A percentile compares a stretch with the other conserved stretches of the same genome.
phyloP scores from a whole-genome alignment of 2,329 filamentous ascomycete genomes.

The Blastomyces gilchristii region DNA sequence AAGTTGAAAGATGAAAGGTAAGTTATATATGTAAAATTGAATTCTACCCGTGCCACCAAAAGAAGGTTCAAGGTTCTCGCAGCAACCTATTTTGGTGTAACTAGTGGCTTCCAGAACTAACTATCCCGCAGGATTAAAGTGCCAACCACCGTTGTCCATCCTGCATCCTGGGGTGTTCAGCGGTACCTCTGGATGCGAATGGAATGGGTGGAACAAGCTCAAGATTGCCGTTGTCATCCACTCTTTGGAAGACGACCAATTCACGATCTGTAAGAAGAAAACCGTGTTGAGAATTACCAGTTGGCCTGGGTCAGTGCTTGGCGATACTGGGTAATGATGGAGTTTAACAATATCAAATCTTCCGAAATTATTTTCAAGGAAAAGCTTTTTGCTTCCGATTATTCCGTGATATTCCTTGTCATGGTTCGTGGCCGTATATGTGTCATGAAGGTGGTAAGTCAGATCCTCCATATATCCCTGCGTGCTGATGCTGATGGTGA shows the following conservation, averaged over 20 bases:
- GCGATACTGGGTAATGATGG: constrained; percentile 7
- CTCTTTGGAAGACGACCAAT: constrained; percentile 15
- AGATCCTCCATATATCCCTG: background rate
- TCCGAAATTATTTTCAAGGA: constrained; percentile 13
- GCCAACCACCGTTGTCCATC: too few relatives aligned
- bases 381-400: constrained; percentile 9
- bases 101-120: too few relatives aligned
- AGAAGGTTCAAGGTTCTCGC: too few relatives aligned
- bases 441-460: constrained; percentile 20
- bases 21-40: too few relatives aligned
- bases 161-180: constrained; percentile 9
- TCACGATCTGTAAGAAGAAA: constrained; percentile 10
- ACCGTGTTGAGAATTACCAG: constrained; percentile 3
- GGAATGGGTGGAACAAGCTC: constrained; percentile 12
- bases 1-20: too few relatives aligned
- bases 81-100: too few relatives aligned
- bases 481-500: background rate
- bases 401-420: constrained; percentile 16
- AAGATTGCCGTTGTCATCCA: constrained; percentile 15
- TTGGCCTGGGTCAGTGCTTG: constrained; percentile 4
- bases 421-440: constrained; percentile 10
- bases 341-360: constrained; percentile 4
- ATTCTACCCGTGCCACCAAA: too few relatives aligned
- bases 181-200: constrained; percentile 7
- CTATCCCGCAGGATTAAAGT: too few relatives aligned